These are phyloP conservation scores for Populus pruinosa DNA, from an alignment of 345 rosid genomes.

Conservation along the genomic window DNA sequence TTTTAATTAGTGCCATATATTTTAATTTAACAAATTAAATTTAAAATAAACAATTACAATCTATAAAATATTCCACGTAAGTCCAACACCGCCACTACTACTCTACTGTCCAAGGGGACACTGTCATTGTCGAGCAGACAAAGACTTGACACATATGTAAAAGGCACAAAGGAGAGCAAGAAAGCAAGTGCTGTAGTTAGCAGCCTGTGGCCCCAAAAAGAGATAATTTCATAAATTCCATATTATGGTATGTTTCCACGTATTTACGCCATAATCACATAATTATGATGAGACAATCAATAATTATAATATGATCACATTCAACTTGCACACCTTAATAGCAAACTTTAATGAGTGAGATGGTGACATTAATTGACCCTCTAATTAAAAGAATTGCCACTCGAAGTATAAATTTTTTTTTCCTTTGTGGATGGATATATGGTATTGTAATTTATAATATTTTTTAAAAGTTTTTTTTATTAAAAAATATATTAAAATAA, in stretches of 20 bases:
- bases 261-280: not conserved
- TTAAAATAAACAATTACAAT: no score
- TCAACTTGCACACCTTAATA: not conserved
- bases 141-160: not conserved
- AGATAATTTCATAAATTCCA: not conserved
- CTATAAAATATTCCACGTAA: no score
- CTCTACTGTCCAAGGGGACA: not conserved
- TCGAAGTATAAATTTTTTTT: not conserved
- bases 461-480: no score
- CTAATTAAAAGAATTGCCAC: not conserved
- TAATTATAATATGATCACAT: slow-evolving; percentile 11
- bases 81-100: not conserved
- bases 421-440: not conserved
- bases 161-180: not conserved
- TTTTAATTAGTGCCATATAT: no score
- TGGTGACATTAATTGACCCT: slow-evolving; percentile 2
- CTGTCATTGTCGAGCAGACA: not conserved
- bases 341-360: slow-evolving; percentile 1
- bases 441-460: no score
- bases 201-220: not conserved
- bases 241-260: not conserved
- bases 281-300: slow-evolving; percentile 18
- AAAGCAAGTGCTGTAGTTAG: not conserved
- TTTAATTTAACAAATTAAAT: no score
- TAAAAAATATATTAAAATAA: no score